Evolutionary conservation across 73 alveolate species (phyloP), one percentile per base, ranked within the genome.

Genomic region (Durusdinium trenchii): DNA sequence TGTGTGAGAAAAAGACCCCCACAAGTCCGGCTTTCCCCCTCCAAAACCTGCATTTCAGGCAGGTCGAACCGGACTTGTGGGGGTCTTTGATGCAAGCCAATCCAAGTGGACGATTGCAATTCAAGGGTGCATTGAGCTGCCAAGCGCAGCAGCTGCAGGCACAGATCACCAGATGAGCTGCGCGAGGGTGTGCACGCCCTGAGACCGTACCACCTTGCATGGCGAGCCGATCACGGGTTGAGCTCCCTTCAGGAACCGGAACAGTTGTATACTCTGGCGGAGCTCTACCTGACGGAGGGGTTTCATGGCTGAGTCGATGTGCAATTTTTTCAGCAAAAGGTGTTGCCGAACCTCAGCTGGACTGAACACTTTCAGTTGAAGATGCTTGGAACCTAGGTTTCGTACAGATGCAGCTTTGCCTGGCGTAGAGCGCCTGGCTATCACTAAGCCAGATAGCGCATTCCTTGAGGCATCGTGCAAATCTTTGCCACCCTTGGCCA

Each of bases 321-420:
- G 30, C 30, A 60, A 60, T 23, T 23, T 60, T 23, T 57, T 57
- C 23, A 16, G 69, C 69, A 57, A 23, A 57, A 16, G 12, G 12
- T 57, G 69, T 23, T n/a, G n/a, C n/a, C n/a, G n/a, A n/a, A n/a
- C n/a, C n/a, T n/a, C n/a, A n/a, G n/a, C n/a, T n/a, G n/a, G n/a
- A n/a, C n/a, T 2, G 30, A 0, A 60, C 18, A 0, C n/a, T 60
- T 60, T 60, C 30, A 23, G 73, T 60, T 60, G 73, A 60, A 23
- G 30, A 60, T 23, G 73, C 73, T 32, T 2, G 30, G 18, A 23
- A 2, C 1, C 73, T 35, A 78, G 89, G 89, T 78, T 78, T 1
- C 62, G 89, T 0, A 78, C 89, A 28, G 89, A 78, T 28, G 32
- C 61, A 36, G 89, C n/a, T 42, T 23, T 78, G 35, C 89, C 89